Conservation (phyloP, 2,329 filamentous ascomycete genomes). For the Diaporthe citrichinensis region DNA sequence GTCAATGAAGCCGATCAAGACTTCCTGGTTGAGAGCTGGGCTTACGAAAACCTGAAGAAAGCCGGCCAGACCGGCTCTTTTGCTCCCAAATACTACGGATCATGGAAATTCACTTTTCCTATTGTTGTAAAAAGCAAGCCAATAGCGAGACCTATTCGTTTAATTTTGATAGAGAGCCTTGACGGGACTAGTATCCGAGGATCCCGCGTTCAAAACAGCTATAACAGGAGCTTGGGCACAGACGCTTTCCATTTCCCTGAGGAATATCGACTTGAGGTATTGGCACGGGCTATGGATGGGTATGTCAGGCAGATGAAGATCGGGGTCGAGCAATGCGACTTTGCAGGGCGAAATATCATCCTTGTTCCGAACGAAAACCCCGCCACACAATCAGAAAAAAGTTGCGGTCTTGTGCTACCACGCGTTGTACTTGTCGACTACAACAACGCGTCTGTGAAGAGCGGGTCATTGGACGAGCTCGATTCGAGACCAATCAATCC, state of each 20-base stretch:
- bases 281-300: constrained; percentile 6
- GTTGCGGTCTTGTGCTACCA: background rate
- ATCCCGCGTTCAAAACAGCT: background rate
- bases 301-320: background rate
- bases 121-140: background rate
- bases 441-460: background rate
- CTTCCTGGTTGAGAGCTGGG: background rate
- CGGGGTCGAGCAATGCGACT: background rate
- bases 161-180: background rate
- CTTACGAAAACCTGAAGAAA: background rate
- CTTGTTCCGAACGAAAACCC: background rate
- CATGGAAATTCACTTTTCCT: background rate
- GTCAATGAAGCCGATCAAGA: background rate
- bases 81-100: background rate
- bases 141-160: background rate
- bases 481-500: background rate
- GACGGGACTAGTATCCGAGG: background rate
- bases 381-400: background rate
- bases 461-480: background rate
- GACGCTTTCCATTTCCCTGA: background rate
- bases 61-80: background rate
- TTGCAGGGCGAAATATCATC: background rate
- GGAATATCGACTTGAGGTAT: background rate
- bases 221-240: background rate
- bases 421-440: background rate